A percentile compares a stretch with the other conserved stretches of the same genome.
Evolutionary conservation across 441 rosid species (phyloP).

Genomic region (Gossypium davidsonii): DNA sequence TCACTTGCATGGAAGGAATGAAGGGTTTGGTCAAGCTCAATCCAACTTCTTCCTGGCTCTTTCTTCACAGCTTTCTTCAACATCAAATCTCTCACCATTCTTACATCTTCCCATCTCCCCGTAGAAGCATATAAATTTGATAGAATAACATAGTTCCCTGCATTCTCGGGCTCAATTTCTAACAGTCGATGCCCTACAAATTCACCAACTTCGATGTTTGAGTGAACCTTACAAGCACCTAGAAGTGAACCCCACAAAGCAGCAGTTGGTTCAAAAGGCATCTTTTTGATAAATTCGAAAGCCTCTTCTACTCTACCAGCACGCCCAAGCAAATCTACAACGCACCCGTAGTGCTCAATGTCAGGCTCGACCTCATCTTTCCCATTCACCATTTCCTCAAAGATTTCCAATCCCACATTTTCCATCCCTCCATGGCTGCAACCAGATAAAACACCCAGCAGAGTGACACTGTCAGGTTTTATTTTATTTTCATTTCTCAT

Average conservation of each 20-base stretch:
- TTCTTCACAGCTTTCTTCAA: slow-evolving; percentile 47
- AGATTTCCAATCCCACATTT: slow-evolving; percentile 43
- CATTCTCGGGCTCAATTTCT: slow-evolving; percentile 60
- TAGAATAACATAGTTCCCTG: slow-evolving; percentile 61
- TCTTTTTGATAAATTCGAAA: slow-evolving; percentile 34
- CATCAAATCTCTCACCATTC: slow-evolving; percentile 48
- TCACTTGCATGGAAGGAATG: slow-evolving; percentile 61
- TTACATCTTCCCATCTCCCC: slow-evolving; percentile 64
- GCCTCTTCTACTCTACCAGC: slow-evolving; percentile 59
- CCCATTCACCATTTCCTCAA: slow-evolving; percentile 35
- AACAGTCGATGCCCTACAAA: slow-evolving; percentile 41
- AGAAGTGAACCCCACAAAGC: slow-evolving; percentile 58
- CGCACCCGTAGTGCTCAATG: slow-evolving; percentile 57
- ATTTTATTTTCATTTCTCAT: slow-evolving; percentile 49
- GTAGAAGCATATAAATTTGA: slow-evolving; percentile 60
- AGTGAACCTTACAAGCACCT: slow-evolving; percentile 64
- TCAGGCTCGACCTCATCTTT: slow-evolving; percentile 39
- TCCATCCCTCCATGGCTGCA: slow-evolving; percentile 74
- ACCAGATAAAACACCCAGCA: slow-evolving; percentile 59
- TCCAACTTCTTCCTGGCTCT: slow-evolving; percentile 70
- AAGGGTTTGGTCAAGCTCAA: slow-evolving; percentile 43
- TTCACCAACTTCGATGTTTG: slow-evolving; percentile 49
- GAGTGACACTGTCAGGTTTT: slow-evolving; percentile 47
- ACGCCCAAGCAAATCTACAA: slow-evolving; percentile 66
- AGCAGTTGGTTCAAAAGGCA: slow-evolving; percentile 58